These are phyloP conservation scores for Coemansia aciculifera DNA, from an alignment of 192 early-diverging fungal species.

Conservation along the genomic window DNA sequence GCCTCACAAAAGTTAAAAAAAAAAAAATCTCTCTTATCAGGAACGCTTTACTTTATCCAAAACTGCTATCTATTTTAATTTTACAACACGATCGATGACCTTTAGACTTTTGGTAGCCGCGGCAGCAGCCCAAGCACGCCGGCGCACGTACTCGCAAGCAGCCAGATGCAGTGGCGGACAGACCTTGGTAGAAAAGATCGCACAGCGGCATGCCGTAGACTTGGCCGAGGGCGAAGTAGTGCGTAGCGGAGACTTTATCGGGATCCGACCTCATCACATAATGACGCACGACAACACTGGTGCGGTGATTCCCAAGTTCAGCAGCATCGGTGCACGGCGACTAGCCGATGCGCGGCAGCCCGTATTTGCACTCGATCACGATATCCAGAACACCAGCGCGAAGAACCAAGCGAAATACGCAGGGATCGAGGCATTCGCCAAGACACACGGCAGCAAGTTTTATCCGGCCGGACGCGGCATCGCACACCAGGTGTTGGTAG, in stretches of 20 bases:
- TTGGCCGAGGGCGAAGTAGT: slow-evolving; percentile 67
- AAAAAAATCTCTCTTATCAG: not conserved
- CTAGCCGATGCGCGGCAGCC: slow-evolving; percentile 79
- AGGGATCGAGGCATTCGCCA: slow-evolving; percentile 82
- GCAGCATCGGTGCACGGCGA: slow-evolving; percentile 83
- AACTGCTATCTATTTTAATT: not conserved
- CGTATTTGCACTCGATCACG: slow-evolving; percentile 97
- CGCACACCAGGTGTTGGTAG: slow-evolving; percentile 96
- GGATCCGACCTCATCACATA: slow-evolving; percentile 86
- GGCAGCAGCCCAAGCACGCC: slow-evolving; percentile 40
- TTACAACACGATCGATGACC: slow-evolving; percentile 30
- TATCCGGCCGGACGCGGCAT: slow-evolving; percentile 97
- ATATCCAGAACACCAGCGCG: slow-evolving; percentile 95
- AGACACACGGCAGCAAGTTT: slow-evolving; percentile 78
- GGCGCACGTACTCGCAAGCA: slow-evolving; percentile 28
- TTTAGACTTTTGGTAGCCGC: slow-evolving; percentile 53
- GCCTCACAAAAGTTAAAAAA: no score
- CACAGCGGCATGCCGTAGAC: slow-evolving; percentile 85
- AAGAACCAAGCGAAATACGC: slow-evolving; percentile 90
- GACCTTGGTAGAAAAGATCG: slow-evolving; percentile 95
- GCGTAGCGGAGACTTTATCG: slow-evolving; percentile 90
- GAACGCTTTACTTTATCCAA: not conserved
- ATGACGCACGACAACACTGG: slow-evolving; percentile 99
- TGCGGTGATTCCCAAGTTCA: slow-evolving; percentile 91
- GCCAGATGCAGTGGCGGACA: slow-evolving; percentile 51